Base-by-base conservation (phyloP, 805 yeast species). In the Wickerhamomyces strasburgensis region DNA sequence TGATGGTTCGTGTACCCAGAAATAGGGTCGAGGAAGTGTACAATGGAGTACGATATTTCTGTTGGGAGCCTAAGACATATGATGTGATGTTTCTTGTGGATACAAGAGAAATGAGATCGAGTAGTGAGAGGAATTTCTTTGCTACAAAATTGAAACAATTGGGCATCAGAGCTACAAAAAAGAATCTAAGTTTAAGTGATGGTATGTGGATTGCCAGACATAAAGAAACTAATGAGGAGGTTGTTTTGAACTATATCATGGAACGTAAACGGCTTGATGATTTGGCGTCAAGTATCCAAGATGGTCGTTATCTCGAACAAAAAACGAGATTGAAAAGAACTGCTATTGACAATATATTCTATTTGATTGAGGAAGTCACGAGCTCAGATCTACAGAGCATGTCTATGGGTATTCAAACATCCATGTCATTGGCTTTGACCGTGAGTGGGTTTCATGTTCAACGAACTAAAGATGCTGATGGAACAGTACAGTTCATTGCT, bases 241-340 rank as follows among this genome's bases (percentile, higher is more conserved):
- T 80, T 5, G 81, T 85, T 1, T 60, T 93, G 14, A 84, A 90
- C 55, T 80, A 76, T 43, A 82, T 93, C n/a, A 72, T 90, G 31
- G 99, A 93, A 62, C 68, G 99, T 27, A 93, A 93, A 60, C 65
- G 96, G 38, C 60, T 89, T 30, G 95, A 86, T 54, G 99, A 93
- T 66, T 70, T 93, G 50, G 83, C 83, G 0, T 54, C 68, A 24
- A 84, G 95, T 35, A 87, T 93, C 31, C 72, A 73, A 42, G 99
- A 93, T 60, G 96, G 96, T 2, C 64, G 99, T 34, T 88, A 83
- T 51, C 67, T 70, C 37, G 98, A 93, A 56, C 99, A 93, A 56
- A 89, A 90, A 54, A 62, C 70, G 14, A 70, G 99, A 37, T 64
- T 93, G 39, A 70, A 70, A 34, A 73, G 80, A 56, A 73, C 93